Conservation (phyloP, 257 asterid genomes). For the Capsicum rhomboideum region DNA sequence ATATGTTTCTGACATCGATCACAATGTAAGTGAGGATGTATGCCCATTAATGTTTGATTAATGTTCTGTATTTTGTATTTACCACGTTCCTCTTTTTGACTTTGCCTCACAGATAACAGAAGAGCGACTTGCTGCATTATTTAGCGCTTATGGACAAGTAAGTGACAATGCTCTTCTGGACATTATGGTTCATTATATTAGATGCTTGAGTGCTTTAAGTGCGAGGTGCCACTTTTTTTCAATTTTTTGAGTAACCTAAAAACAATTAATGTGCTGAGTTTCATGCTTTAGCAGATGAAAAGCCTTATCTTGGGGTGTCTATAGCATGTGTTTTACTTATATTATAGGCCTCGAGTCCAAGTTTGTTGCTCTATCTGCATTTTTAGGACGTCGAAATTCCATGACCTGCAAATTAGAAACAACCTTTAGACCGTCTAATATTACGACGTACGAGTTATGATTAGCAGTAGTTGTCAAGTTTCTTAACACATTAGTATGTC, state of each 20-base stretch:
- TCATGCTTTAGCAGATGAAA: background rate
- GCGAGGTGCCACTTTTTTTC: background rate
- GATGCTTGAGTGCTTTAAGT: background rate
- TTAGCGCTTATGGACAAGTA: conserved; percentile 82
- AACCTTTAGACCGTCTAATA: background rate
- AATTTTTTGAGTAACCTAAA: background rate
- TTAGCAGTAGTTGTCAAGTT: background rate
- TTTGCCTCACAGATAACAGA: conserved; percentile 54
- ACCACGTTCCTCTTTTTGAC: conserved; percentile 12
- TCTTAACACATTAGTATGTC: background rate
- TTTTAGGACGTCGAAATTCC: background rate
- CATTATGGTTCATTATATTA: background rate
- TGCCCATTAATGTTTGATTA: background rate
- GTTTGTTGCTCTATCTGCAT: background rate
- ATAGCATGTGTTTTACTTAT: background rate
- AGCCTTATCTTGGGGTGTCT: background rate
- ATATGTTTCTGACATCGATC: conserved; percentile 84
- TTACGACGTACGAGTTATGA: background rate
- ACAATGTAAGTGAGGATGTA: conserved; percentile 41
- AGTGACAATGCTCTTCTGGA: conserved; percentile 14
- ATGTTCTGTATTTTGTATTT: conserved; percentile 8
- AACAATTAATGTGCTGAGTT: background rate
- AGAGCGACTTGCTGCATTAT: conserved; percentile 84
- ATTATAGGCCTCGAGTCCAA: background rate
- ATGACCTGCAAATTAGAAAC: background rate